Percentiles rank a stretch among this genome's conserved stretches.
phyloP scores from a whole-genome alignment of 2,329 filamentous ascomycete species.

The Zarea fungicola region DNA sequence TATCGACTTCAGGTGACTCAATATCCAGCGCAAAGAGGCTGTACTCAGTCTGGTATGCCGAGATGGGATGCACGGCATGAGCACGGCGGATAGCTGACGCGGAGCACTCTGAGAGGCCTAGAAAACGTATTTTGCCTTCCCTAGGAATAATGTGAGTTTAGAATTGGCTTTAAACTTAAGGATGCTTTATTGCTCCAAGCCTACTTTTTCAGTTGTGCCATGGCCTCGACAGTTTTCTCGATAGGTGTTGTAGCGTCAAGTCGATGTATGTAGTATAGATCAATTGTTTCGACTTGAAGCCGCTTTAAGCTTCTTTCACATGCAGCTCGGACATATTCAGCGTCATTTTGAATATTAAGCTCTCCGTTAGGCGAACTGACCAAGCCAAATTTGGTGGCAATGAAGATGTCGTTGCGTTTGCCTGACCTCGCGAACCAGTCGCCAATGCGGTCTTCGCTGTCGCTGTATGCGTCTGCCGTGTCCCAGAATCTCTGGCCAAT shows the following conservation, averaged over 20 bases:
- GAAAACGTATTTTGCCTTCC: conserved; percentile 51
- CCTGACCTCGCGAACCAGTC: conserved; percentile 46
- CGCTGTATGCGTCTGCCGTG: conserved; percentile 38
- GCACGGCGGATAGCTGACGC: conserved; percentile 47
- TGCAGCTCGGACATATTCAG: conserved; percentile 23
- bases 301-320: conserved; percentile 34
- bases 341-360: conserved; percentile 18
- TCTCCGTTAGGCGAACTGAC: conserved; percentile 19
- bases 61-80: conserved; percentile 42
- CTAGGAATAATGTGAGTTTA: conserved; percentile 19
- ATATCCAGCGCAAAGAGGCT: conserved; percentile 52
- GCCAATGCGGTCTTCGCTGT: conserved; percentile 44
- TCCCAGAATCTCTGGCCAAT: conserved; percentile 40
- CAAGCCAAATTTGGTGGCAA: conserved; percentile 36
- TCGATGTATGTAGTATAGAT: conserved; percentile 52
- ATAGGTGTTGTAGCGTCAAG: conserved; percentile 40
- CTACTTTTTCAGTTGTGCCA: conserved; percentile 41
- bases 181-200: background rate
- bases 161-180: background rate
- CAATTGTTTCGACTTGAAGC: conserved; percentile 47
- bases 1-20: conserved; percentile 43
- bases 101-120: conserved; percentile 50
- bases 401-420: conserved; percentile 43
- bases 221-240: conserved; percentile 44
- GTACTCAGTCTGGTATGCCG: conserved; percentile 51